Base-by-base conservation (phyloP, 495 filamentous ascomycete species). In the Recurvomyces mirabilis region DNA sequence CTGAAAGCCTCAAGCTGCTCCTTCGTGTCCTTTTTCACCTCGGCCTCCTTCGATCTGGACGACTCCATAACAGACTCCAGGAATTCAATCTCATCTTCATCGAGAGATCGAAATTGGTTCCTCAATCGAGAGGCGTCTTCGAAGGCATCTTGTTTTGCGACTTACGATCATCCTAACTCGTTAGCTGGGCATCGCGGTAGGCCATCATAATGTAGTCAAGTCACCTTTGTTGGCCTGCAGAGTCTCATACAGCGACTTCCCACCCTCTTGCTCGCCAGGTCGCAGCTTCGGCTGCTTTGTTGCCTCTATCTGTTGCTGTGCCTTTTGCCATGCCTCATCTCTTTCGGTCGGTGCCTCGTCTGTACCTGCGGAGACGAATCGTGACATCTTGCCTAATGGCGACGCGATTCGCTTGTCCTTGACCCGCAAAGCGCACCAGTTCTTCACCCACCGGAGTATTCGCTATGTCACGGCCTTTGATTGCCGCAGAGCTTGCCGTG, bases 111-210 rank as follows among this genome's bases (percentile, higher is more conserved):
- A 67, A 95, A 98, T 67, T 96, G 91, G 60, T 96, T 94, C 62
- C 82, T 82, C 34, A 98, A 62, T 47, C 80, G 75, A 11, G 43
- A 26, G n/a, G 50, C 41, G 44, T 98, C 93, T 62, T 94, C 89
- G 62, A 95, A 94, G 38, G 85, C 87, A 56, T 93, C 88, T 66
- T 96, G 87, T 63, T 96, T 96, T 51, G 86, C 86, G 59, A 83
- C 87, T 91, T 38, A 46, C 29, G 20, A 12, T 22, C 33, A 37
- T 15, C 43, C 73, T 74, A 62, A 69, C 64, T 74, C 71, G 69
- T 78, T 48, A 79, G 72, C 57, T 49, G 6, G 14, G 33, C 25
- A 24, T 34, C 1, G 1, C 15, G 4, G 2, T 13, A 7, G n/a
- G n/a, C n/a, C n/a, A n/a, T n/a, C n/a, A n/a, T n/a, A n/a, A n/a